Evolutionary conservation across 108 stramenopile genomes (phyloP), one percentile per base, ranked within the genome.

Genomic region (Mayamaea pseudoterrestris): DNA sequence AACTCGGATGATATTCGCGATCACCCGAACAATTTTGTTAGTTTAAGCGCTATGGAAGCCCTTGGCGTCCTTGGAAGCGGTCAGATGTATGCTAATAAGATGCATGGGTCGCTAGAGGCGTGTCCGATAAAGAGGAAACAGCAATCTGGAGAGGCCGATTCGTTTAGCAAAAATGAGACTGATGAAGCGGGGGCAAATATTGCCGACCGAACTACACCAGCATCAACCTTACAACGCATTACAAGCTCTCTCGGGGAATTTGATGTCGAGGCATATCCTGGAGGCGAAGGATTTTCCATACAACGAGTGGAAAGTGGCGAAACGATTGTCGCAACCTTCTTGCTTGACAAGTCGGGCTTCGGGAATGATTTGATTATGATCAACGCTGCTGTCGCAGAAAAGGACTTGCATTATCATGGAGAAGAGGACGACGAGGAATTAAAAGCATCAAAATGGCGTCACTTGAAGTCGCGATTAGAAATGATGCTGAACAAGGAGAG

Each of bases 251-350:
- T 79, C 40, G 80, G 80, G 9, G 4, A 16, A 21, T 88, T 83
- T 52, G 80, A 83, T 32, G 58, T 88, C 12, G 59, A 60, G 0
- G 52, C 69, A 7, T 80, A 76, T 47, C 45, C 53, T 21, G 66
- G 37, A 41, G 76, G 74, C 2, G 55, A 53, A 39, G 86, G 86
- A 6, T 88, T 83, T 46, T 50, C 55, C 17, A 68, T 83, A 8
- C 48, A 62, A 42, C 78, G 72, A 34, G 58, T 80, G 16, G 63
- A 57, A 0, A 80, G 58, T 30, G 71, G 62, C 6, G 77, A 78
- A 37, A 55, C 36, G 0, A 14, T 61, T 12, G 29, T 43, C 0
- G 39, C 63, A 28, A 74, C 73, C 6, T 48, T 79, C 16, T 57
- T 79, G 13, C 23, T 55, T 0, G 64, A 71, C 24, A 56, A 45